Percentiles rank a stretch among this genome's conserved stretches.
Evolutionary conservation across 2,329 filamentous ascomycete species (phyloP).

Genomic region (Alternaria sp.): DNA sequence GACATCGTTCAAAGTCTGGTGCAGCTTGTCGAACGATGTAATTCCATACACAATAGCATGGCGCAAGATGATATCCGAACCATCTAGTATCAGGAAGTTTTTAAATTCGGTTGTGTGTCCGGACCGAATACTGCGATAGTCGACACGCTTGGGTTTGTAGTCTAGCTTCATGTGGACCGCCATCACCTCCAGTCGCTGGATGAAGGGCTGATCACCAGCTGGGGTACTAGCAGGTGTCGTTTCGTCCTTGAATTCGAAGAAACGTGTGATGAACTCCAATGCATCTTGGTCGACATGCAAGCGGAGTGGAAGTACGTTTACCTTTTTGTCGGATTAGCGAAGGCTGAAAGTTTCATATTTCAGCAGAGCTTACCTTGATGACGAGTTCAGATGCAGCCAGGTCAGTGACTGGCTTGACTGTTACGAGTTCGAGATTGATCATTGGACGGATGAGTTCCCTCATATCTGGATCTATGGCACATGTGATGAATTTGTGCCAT

Average conservation of each 20-base stretch:
- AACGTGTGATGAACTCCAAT: conserved; percentile 93
- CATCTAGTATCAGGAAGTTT: conserved; percentile 95
- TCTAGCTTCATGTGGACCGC: conserved; percentile 85
- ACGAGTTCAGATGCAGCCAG: conserved; percentile 91
- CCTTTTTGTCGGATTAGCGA: conserved; percentile 41
- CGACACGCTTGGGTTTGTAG: conserved; percentile 98
- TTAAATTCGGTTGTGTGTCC: conserved; percentile 97
- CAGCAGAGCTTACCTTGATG: conserved; percentile 67
- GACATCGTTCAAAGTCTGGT: conserved; percentile 89
- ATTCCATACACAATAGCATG: conserved; percentile 94
- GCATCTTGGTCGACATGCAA: conserved; percentile 98
- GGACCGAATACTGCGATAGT: conserved; percentile 90
- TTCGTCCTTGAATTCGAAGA: conserved; percentile 97
- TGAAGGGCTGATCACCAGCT: conserved; percentile 73
- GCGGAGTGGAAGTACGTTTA: conserved; percentile 80
- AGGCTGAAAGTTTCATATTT: not conserved
- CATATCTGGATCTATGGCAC: conserved; percentile 85
- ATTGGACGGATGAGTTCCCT: conserved; percentile 87
- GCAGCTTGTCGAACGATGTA: conserved; percentile 87
- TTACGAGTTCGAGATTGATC: conserved; percentile 88
- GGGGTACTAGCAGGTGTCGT: conserved; percentile 64
- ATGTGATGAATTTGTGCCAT: conserved; percentile 98
- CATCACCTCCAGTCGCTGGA: conserved; percentile 88
- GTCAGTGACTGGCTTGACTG: conserved; percentile 83
- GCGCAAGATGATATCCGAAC: conserved; percentile 82